Evolutionary conservation across 2,329 filamentous ascomycete genomes (phyloP), one percentile per base, ranked within the genome.

Genomic region (Ophiocordyceps camponoti-floridani): DNA sequence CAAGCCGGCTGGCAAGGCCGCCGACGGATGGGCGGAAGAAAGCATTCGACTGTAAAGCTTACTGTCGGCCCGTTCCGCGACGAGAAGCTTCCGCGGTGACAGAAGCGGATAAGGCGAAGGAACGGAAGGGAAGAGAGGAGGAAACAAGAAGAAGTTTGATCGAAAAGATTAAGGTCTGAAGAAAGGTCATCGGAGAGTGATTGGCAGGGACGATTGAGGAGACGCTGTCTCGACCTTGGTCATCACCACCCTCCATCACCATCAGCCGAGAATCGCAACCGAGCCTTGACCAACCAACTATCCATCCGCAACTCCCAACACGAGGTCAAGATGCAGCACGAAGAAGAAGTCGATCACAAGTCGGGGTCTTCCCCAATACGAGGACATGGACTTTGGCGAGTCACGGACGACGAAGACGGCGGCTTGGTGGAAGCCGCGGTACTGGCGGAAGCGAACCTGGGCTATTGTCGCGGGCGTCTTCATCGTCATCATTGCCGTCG

Each of bases 361-460:
- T 46, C 54, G n/a, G 53, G 54, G 53, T 16, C n/a, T 47, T 13
- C 51, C 52, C 1, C 44, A 47, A 16, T 58, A 59, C 45, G 54
- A 60, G 19, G 56, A 60, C 41, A 50, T 58, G 42, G 43, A 52
- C 43, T 49, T 56, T 16, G 41, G 49, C 4, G 52, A 46, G 19
- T 52, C 51, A 14, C 50, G 52, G 14, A 47, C 58, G 6, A 52
- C 48, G 27, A 56, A 54, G 27, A 56, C 54, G 47, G 57, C 61
- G 8, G n/a, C n/a, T n/a, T 61, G 56, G 57, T 74, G 67, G 56
- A 63, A 76, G 48, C 66, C 69, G 0, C 62, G 62, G 43, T 63
- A 63, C 42, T 80, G 75, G 76, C 60, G 66, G 38, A 68, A 69
- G 53, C 68, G 65, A 47, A 63, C 60, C 11, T 78, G 70, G 68